These are phyloP conservation scores for Mariannaea elegans DNA, from an alignment of 2,329 filamentous ascomycete genomes.

Conservation along the genomic window DNA sequence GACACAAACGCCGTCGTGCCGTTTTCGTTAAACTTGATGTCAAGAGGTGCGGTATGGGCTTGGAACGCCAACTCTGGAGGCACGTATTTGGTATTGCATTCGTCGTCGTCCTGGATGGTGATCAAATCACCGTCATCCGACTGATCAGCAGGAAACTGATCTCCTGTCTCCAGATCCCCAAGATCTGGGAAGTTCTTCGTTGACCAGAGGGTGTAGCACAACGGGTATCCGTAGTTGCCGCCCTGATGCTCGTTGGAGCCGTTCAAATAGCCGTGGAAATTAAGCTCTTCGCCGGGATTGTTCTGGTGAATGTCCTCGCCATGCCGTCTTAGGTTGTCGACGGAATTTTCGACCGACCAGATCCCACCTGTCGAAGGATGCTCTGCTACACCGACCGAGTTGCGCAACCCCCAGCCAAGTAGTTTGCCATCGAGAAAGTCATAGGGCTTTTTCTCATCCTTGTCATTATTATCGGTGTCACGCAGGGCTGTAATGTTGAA, in stretches of 20 bases:
- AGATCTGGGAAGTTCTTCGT: conserved; percentile 53
- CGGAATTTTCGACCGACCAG: conserved; percentile 75
- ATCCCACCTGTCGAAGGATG: conserved; percentile 62
- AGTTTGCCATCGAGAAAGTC: conserved; percentile 59
- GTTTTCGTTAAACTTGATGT: conserved; percentile 71
- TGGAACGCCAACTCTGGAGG: conserved; percentile 65
- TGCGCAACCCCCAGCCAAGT: conserved; percentile 75
- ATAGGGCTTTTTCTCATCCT: conserved; percentile 42
- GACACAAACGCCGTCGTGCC: conserved; percentile 70
- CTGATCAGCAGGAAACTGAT: conserved; percentile 55
- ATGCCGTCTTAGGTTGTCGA: conserved; percentile 68
- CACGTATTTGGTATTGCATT: conserved; percentile 54
- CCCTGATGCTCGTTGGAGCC: conserved; percentile 45
- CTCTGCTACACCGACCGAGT: conserved; percentile 76
- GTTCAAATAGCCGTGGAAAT: conserved; percentile 71
- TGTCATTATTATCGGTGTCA: conserved; percentile 24
- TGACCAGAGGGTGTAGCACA: conserved; percentile 74
- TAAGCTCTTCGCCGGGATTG: conserved; percentile 79
- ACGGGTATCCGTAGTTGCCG: conserved; percentile 75
- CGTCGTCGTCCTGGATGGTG: conserved; percentile 52
- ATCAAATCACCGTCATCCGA: conserved; percentile 37
- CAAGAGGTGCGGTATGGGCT: conserved; percentile 76
- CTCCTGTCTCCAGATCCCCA: conserved; percentile 53
- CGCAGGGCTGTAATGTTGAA: conserved; percentile 53
- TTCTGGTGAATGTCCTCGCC: conserved; percentile 70